A percentile compares a stretch with the other conserved stretches of the same genome.
Conservation (phyloP, 2,329 filamentous ascomycete genomes). For the Fusarium domesticum region DNA sequence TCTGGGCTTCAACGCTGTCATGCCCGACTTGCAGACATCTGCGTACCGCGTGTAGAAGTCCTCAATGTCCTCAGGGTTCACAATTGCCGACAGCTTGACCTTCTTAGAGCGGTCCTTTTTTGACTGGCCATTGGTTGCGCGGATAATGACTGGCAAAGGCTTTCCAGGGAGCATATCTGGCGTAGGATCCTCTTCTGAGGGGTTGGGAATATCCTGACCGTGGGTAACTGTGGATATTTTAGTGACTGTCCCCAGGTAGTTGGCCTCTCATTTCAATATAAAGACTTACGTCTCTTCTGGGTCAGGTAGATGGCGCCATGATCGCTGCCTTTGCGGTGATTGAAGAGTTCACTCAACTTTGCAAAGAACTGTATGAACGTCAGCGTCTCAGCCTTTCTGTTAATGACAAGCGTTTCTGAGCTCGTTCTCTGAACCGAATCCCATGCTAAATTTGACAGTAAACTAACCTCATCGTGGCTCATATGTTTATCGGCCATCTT, state of each 20-base stretch:
- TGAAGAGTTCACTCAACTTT: slow-evolving; percentile 65
- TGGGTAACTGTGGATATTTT: slow-evolving; percentile 39
- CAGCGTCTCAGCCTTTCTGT: slow-evolving; percentile 4
- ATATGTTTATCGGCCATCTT: slow-evolving; percentile 24
- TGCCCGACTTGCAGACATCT: slow-evolving; percentile 84
- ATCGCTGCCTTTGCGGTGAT: slow-evolving; percentile 61
- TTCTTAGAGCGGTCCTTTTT: slow-evolving; percentile 56
- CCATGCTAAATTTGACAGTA: no score
- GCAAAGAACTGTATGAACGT: slow-evolving; percentile 63
- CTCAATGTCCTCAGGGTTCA: slow-evolving; percentile 72
- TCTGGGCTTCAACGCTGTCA: slow-evolving; percentile 86
- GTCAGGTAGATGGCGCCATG: slow-evolving; percentile 72
- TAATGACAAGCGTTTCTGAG: no score
- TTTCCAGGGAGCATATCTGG: slow-evolving; percentile 57
- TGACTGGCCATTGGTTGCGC: slow-evolving; percentile 77
- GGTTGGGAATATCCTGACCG: slow-evolving; percentile 41
- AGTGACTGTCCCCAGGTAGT: slow-evolving; percentile 1
- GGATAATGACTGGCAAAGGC: slow-evolving; percentile 72
- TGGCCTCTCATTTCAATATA: no score
- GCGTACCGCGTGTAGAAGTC: slow-evolving; percentile 82
- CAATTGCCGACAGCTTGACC: slow-evolving; percentile 78
- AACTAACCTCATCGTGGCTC: slow-evolving; percentile 29
- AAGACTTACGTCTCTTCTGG: slow-evolving; percentile 72
- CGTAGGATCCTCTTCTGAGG: slow-evolving; percentile 50
- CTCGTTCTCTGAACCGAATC: no score